phyloP scores from a whole-genome alignment of 148 eudicot genomes.

The Camellia sinensis region DNA sequence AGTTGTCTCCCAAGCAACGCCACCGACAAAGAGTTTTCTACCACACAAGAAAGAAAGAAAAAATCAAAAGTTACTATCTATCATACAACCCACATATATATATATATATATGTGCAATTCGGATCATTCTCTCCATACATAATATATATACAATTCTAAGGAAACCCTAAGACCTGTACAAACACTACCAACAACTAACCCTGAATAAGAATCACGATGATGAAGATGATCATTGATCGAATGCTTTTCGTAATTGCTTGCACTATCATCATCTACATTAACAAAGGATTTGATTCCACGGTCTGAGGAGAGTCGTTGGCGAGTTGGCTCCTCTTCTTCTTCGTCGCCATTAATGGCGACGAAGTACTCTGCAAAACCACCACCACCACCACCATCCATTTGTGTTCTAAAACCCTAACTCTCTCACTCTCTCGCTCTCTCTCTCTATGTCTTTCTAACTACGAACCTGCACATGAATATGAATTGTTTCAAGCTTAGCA shows the following conservation, averaged over 20 bases:
- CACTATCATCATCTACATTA: constrained; percentile 22
- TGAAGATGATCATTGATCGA: neutral
- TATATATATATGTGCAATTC: constrained; percentile 4
- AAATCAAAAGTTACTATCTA: constrained; percentile 37
- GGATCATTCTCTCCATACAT: too few species aligned
- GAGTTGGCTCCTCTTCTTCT: constrained; percentile 19
- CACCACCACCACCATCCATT: constrained; percentile 20
- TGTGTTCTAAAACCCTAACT: neutral
- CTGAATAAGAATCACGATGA: constrained; percentile 34
- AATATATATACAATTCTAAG: constrained; percentile 14
- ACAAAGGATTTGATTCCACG: constrained; percentile 9
- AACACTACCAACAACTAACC: constrained; percentile 44
- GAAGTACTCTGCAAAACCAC: constrained; percentile 20
- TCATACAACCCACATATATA: neutral
- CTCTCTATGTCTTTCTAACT: constrained; percentile 15
- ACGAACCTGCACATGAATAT: constrained; percentile 23
- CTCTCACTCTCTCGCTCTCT: constrained; percentile 1
- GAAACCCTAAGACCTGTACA: constrained; percentile 25
- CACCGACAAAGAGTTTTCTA: constrained; percentile 62
- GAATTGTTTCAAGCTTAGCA: constrained; percentile 14
- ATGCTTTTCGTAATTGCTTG: constrained; percentile 6
- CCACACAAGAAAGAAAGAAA: constrained; percentile 40
- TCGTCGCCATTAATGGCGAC: constrained; percentile 21
- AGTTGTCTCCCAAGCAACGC: constrained; percentile 58
- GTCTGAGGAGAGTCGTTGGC: constrained; percentile 7